Conservation (phyloP, 164 flowering plant species). For the Vitis vinifera region ASM3070453v1 NC_081816.1:9769001-9769500, state of each 20-base stretch:
- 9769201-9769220: slow-evolving; percentile 33
- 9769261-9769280: slow-evolving; percentile 30
- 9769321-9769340: slow-evolving; percentile 37
- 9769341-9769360: slow-evolving; percentile 30
- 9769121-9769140: no score
- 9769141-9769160: neutral
- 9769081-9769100: no score
- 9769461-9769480: neutral
- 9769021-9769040: no score
- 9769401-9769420: no score
- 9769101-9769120: no score
- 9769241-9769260: slow-evolving; percentile 35
- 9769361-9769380: slow-evolving; percentile 53
- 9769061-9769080: no score
- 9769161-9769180: slow-evolving; percentile 48
- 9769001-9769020: neutral
- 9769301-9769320: slow-evolving; percentile 29
- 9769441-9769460: slow-evolving; percentile 7
- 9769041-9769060: no score
- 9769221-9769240: slow-evolving; percentile 29
- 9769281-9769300: slow-evolving; percentile 42
- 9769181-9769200: slow-evolving; percentile 42
- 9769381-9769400: slow-evolving; percentile 20
- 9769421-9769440: neutral
- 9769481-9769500: slow-evolving; percentile 11